Evolutionary conservation across 192 early-diverging fungal species (phyloP), one percentile per base, ranked within the genome.

Genomic region (Backusella psychrophila): DNA sequence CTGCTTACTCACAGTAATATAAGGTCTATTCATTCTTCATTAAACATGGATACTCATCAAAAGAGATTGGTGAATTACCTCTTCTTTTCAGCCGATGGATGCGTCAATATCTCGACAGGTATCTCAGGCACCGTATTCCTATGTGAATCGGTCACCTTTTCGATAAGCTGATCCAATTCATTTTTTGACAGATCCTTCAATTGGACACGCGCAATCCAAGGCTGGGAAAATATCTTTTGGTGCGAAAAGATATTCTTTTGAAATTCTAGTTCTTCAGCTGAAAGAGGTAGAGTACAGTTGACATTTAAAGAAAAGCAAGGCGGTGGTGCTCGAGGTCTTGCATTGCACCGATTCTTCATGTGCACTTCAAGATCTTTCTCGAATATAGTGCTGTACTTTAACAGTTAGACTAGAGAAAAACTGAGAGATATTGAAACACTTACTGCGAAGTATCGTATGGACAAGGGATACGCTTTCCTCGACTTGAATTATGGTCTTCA

Each of bases 391-490:
- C 90, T 90, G 71, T 21, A 3, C 8, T 7, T 69, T 44, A 9
- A 59, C 19, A 35, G 42, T 26, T 12, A 49, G n/a, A 29, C 2
- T 15, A 68, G 15, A 21, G 19, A 14, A 52, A 19, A 49, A 34
- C 21, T 3, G 33, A 33, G 33, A 33, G 33, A 33, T 33, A 33
- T 33, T 33, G 33, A 33, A 38, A 87, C 38, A 39, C 86, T 77
- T 88, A 93, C 87, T 95, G 93, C 39, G 83, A 86, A 29, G 85
- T 84, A 75, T 94, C 93, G 44, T 87, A 93, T 15, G 93, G 92
- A 73, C 93, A 95, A 15, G 90, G 92, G 14, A 95, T 85, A 23
- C 93, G 87, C 35, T 85, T 83, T 33, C 73, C 41, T 29, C 75
- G 70, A 33, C 71, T 46, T 15, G 67, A 53, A 31, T 15, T 21